Base-by-base conservation (phyloP, 441 rosid species). In the Geranium incanum region DNA sequence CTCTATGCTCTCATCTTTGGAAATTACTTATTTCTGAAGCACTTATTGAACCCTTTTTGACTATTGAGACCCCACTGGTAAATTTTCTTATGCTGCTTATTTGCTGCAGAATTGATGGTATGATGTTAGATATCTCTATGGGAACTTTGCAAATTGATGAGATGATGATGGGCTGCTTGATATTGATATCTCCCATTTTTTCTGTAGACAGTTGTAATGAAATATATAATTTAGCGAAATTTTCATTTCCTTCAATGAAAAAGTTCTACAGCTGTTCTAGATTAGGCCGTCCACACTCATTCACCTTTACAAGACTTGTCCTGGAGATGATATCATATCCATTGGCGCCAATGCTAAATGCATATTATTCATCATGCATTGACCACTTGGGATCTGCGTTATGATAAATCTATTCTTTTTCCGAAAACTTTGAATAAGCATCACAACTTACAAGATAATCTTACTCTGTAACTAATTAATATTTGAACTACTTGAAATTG, bases 61-160 rank as follows among this genome's bases (percentile, higher is more conserved):
- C 71, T 68, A 87, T 90, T 78, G 99, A 95, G 86, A 85, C 86
- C 70, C 99, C 97, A 52, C 71, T 95, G 94, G 99, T 95, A 91
- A 80, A 36, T 74, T 76, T 71, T 78, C 71, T 66, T 41, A 28
- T 78, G 21, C 43, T 67, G 68, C 55, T 36, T 38, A 16, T 68
- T 36, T 38, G 23, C 69, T 36, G 16, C 57, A 39, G 41, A 48
- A n/a, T 6, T 67, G 67, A n/a, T 19, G 11, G 15, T 21, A 28
- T 41, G 21, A 18, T 67, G 55, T 13, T n/a, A 66, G 68, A 21
- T 52, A 12, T 12, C 59, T 52, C 16, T 52, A 52, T n/a, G 5
- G 59, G 16, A n/a, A n/a, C 15, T 12, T 52, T 52, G 55, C 38
- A 36, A 1, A 11, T 39, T 59, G 13, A 68, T 39, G 41, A 41